A percentile compares a stretch with the other conserved stretches of the same genome.
Evolutionary conservation across 768 basidiomycete species (phyloP).

Genomic region (Trametes sanguinea): DNA sequence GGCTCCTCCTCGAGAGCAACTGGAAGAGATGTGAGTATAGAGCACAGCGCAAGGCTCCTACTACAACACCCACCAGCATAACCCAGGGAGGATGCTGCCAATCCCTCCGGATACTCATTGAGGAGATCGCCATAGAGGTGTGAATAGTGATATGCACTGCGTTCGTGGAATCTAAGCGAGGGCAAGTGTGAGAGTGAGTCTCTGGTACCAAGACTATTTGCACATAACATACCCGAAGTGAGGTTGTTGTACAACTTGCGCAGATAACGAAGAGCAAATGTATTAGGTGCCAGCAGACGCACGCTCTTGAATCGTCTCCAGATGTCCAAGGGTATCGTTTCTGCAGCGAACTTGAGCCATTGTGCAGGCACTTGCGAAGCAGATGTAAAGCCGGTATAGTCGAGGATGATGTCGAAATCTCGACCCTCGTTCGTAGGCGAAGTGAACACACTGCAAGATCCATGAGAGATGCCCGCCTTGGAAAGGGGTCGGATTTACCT

Average conservation of each 20-base stretch:
- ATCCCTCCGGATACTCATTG: constrained; percentile 45
- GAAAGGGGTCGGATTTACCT: constrained; percentile 40
- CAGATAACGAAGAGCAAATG: constrained; percentile 69
- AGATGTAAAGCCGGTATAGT: constrained; percentile 77
- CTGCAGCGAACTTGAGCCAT: constrained; percentile 78
- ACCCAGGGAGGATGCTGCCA: constrained; percentile 47
- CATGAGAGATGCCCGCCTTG: not conserved
- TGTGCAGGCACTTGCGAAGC: constrained; percentile 79
- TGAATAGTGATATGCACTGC: constrained; percentile 50
- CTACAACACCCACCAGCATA: constrained; percentile 52
- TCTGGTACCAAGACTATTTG: not conserved
- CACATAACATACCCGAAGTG: constrained; percentile 43
- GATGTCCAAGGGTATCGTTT: constrained; percentile 72
- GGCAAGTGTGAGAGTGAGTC: not conserved
- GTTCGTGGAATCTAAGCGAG: constrained; percentile 20
- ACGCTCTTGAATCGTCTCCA: constrained; percentile 58
- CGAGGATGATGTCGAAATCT: constrained; percentile 72
- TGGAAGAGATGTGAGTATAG: constrained; percentile 28
- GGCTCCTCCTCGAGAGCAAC: constrained; percentile 65
- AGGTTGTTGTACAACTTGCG: constrained; percentile 80
- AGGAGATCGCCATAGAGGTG: constrained; percentile 61
- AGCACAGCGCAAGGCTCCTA: constrained; percentile 10
- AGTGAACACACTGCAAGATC: constrained; percentile 49
- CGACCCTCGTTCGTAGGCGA: constrained; percentile 49
- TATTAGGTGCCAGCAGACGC: constrained; percentile 76